A percentile compares a stretch with the other conserved stretches of the same genome.
Evolutionary conservation across 208 protist species (phyloP).

Genomic region (Crithidia fasciculata): DNA sequence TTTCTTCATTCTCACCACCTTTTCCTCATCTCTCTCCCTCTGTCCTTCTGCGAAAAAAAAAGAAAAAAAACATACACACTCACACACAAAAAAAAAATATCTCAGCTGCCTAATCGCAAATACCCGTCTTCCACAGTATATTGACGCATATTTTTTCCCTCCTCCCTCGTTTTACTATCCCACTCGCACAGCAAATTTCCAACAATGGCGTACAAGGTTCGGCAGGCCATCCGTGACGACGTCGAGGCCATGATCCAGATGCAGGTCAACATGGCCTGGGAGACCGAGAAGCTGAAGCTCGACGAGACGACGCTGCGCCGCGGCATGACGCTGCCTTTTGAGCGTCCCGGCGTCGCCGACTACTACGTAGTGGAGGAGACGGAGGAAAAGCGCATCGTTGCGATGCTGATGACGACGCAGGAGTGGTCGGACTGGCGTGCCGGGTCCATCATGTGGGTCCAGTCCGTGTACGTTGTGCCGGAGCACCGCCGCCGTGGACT

Average conservation of each 20-base stretch:
- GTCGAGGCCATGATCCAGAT: constrained; percentile 52
- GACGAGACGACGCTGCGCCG: constrained; percentile 42
- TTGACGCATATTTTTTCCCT: too few relatives aligned
- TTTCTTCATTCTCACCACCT: constrained; percentile 14
- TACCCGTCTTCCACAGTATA: too few relatives aligned
- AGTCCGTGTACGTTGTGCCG: constrained; percentile 63
- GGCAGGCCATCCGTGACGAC: constrained; percentile 35
- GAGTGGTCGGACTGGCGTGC: constrained; percentile 82
- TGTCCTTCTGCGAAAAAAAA: not conserved
- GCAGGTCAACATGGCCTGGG: constrained; percentile 58
- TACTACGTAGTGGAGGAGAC: constrained; percentile 63
- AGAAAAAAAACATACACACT: constrained; percentile 16
- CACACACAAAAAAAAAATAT: not conserved
- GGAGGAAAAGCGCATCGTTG: constrained; percentile 33
- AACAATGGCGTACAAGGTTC: constrained; percentile 32
- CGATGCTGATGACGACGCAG: constrained; percentile 70
- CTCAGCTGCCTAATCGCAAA: too few relatives aligned
- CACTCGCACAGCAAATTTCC: too few relatives aligned
- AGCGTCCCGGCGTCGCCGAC: constrained; percentile 36
- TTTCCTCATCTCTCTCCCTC: not conserved
- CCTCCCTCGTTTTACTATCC: too few relatives aligned
- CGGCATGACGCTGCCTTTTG: constrained; percentile 53
- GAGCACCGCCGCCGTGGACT: constrained; percentile 49
- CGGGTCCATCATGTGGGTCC: constrained; percentile 64
- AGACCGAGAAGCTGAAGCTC: constrained; percentile 61